phyloP scores from a whole-genome alignment of 257 asterid genomes.

The Solanum pinnatisectum region DNA sequence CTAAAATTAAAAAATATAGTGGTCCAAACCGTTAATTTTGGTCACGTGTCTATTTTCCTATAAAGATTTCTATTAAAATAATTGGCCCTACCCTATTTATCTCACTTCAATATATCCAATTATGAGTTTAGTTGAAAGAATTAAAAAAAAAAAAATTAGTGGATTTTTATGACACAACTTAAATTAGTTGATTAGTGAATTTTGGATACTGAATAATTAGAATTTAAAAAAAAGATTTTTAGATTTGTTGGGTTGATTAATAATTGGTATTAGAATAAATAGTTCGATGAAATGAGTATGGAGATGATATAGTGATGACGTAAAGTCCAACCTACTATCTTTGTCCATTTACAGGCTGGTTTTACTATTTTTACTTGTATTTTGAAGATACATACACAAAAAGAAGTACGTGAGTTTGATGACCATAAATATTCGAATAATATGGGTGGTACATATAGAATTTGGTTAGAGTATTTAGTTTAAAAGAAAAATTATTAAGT shows the following conservation, averaged over 20 bases:
- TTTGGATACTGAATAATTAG: no score
- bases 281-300: background rate
- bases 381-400: background rate
- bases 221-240: background rate
- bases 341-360: no score
- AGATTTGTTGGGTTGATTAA: background rate
- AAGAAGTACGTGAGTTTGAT: background rate
- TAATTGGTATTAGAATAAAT: background rate
- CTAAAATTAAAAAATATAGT: no score
- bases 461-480: no score
- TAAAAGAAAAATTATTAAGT: no score
- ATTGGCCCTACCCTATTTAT: background rate
- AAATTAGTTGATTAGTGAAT: background rate
- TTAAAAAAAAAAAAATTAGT: background rate
- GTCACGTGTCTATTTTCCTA: background rate
- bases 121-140: background rate
- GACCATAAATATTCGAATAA: background rate
- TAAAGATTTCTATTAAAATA: background rate
- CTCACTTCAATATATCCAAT: background rate
- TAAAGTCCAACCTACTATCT: no score
- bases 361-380: background rate
- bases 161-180: background rate
- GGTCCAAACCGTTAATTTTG: background rate
- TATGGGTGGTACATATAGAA: background rate
- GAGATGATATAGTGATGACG: background rate